Percentiles rank a stretch among this genome's conserved stretches.
Conservation (phyloP, 352 stramenopile species). For the Pythium dissotocum region DNA sequence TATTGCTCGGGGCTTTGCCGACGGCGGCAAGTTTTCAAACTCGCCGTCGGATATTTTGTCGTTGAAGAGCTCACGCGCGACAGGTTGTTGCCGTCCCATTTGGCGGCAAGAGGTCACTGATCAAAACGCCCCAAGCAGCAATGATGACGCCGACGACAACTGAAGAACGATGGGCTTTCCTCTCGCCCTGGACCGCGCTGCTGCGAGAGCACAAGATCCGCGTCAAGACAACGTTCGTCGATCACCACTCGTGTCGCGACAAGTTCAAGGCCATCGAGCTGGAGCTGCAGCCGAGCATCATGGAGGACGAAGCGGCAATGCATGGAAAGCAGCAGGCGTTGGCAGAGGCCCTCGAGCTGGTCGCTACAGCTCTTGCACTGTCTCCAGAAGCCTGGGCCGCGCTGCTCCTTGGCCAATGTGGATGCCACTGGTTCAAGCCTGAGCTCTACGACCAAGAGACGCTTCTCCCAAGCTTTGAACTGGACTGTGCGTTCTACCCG, state of each 20-base stretch:
- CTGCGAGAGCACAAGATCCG: conserved; percentile 13
- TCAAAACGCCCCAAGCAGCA: neutral
- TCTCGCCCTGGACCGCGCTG: conserved; percentile 21
- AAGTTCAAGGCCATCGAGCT: conserved; percentile 21
- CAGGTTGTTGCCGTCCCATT: neutral
- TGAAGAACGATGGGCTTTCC: conserved; percentile 20
- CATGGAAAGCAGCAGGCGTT: neutral
- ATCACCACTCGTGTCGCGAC: conserved; percentile 12
- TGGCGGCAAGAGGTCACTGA: neutral
- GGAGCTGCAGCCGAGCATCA: conserved; percentile 5
- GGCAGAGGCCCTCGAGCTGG: conserved; percentile 19
- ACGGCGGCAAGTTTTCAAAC: conserved; percentile 1
- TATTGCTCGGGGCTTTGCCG: neutral
- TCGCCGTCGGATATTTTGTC: neutral
- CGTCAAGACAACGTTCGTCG: conserved; percentile 6
- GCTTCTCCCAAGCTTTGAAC: conserved; percentile 8
- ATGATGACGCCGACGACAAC: neutral
- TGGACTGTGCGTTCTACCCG: conserved; percentile 8
- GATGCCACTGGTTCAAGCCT: conserved; percentile 15
- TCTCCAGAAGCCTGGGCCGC: conserved; percentile 12
- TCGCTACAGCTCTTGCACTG: conserved; percentile 18
- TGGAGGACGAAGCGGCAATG: neutral
- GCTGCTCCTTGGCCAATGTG: conserved; percentile 15
- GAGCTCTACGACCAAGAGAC: conserved; percentile 8
- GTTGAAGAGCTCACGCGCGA: neutral